Evolutionary conservation across 768 basidiomycete genomes (phyloP).

Genomic region (Mycena indigotica): DNA sequence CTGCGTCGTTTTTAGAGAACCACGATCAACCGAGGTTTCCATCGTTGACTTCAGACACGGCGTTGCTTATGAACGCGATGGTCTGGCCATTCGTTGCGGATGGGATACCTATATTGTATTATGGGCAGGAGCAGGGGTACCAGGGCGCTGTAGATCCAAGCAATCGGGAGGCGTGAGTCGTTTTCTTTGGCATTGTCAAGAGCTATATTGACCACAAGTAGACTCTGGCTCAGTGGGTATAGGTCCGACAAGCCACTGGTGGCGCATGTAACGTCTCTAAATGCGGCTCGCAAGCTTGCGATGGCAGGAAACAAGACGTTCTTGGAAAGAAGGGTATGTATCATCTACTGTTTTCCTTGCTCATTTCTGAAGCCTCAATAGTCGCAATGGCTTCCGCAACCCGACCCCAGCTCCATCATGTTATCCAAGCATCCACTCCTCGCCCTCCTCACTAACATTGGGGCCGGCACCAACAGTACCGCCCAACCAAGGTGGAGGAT

Average conservation of each 20-base stretch:
- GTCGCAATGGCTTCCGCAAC: conserved; percentile 48
- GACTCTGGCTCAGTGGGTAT: conserved; percentile 65
- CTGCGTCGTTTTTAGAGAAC: conserved; percentile 74
- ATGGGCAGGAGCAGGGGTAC: conserved; percentile 73
- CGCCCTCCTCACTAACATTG: conserved; percentile 57
- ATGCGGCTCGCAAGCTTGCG: conserved; percentile 54
- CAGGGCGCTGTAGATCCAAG: conserved; percentile 56
- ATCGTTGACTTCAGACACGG: conserved; percentile 49
- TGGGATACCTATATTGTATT: conserved; percentile 71
- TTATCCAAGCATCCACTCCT: conserved; percentile 60
- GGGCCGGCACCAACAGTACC: conserved; percentile 31
- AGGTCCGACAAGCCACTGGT: conserved; percentile 50
- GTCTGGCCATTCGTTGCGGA: conserved; percentile 66
- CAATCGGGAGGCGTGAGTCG: conserved; percentile 60
- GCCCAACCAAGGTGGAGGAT: conserved; percentile 44
- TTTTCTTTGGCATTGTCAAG: not conserved
- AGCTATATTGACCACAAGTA: conserved; percentile 24
- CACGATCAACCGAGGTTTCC: conserved; percentile 67
- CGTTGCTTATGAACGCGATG: conserved; percentile 60
- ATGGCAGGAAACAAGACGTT: conserved; percentile 45
- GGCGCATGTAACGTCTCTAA: conserved; percentile 48
- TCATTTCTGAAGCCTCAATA: conserved; percentile 21
- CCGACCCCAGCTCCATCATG: conserved; percentile 42
- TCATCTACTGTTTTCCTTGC: not conserved
- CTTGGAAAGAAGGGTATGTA: conserved; percentile 47